Conservation (phyloP, 2,329 filamentous ascomycete genomes). For the Penicillium hesseltinei region DNA sequence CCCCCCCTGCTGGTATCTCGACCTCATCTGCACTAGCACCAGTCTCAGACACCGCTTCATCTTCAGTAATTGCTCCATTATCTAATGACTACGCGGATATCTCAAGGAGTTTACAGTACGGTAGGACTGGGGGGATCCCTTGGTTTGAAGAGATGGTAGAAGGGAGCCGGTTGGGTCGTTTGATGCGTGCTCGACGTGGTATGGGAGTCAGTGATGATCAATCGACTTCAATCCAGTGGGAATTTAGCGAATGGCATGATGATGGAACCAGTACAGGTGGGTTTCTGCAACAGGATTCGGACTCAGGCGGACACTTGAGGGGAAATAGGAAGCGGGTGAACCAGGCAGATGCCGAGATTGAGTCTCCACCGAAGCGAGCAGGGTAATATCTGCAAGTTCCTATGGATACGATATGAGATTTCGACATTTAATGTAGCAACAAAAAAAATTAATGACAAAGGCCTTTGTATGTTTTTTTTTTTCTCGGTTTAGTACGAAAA, state of each 20-base stretch:
- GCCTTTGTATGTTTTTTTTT: background rate
- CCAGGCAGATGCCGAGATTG: conserved; percentile 5
- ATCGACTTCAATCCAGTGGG: conserved; percentile 71
- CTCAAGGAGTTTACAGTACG: conserved; percentile 38
- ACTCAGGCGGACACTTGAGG: conserved; percentile 16
- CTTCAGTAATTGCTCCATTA: conserved; percentile 25
- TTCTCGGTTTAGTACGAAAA: background rate
- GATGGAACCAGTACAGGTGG: conserved; percentile 37
- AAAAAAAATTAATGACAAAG: background rate
- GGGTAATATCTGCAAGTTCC: conserved; percentile 4
- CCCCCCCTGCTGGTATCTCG: conserved; percentile 9
- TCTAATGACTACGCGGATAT: conserved; percentile 19
- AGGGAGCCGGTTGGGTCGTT: conserved; percentile 68
- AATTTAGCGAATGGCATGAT: conserved; percentile 70
- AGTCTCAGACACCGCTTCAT: conserved; percentile 3
- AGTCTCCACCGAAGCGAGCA: conserved; percentile 17
- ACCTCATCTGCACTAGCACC: conserved; percentile 14
- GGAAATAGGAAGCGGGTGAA: conserved; percentile 37
- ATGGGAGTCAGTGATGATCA: conserved; percentile 63
- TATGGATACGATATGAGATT: background rate
- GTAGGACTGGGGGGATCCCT: conserved; percentile 59
- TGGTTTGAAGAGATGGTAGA: conserved; percentile 85
- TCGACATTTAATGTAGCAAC: background rate
- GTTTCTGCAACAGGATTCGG: conserved; percentile 21
- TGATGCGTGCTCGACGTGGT: conserved; percentile 59